Percentiles rank a stretch among this genome's conserved stretches.
These are phyloP conservation scores for Fusarium lateritium DNA, from an alignment of 2,329 filamentous ascomycete genomes.

Conservation along the genomic window DNA sequence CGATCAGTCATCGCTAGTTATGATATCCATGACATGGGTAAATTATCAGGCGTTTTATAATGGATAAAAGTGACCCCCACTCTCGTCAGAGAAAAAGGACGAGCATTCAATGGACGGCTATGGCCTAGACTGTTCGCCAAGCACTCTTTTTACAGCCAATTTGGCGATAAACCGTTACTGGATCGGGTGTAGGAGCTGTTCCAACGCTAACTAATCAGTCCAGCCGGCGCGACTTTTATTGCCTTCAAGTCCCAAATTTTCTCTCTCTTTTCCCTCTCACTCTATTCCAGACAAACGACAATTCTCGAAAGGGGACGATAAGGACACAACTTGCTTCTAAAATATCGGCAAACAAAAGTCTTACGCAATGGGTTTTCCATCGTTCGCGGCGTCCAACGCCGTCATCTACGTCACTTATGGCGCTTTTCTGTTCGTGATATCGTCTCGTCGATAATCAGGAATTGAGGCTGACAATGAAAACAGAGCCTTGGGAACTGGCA, in stretches of 20 bases:
- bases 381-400: slow-evolving; percentile 83
- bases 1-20: slow-evolving; percentile 20
- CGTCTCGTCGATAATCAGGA: not conserved
- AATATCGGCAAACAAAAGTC: not conserved
- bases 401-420: slow-evolving; percentile 86
- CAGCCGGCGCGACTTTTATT: slow-evolving; percentile 28
- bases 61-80: slow-evolving; percentile 32
- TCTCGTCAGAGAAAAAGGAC: slow-evolving; percentile 9
- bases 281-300: not conserved
- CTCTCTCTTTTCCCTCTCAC: slow-evolving; percentile 1
- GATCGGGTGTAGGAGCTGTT: slow-evolving; percentile 25
- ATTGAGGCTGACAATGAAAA: slow-evolving; percentile 33
- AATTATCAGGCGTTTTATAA: slow-evolving; percentile 27
- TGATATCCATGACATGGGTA: slow-evolving; percentile 5
- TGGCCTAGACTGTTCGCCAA: slow-evolving; percentile 15
- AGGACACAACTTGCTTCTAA: not conserved
- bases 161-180: slow-evolving; percentile 36
- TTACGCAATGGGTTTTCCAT: slow-evolving; percentile 78
- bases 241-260: slow-evolving; percentile 12
- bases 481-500: slow-evolving; percentile 74
- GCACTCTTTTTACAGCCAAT: slow-evolving; percentile 22
- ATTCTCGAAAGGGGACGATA: not conserved
- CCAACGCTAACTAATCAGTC: slow-evolving; percentile 26
- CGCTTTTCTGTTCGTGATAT: slow-evolving; percentile 76
- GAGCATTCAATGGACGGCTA: slow-evolving; percentile 15